These are phyloP conservation scores for Themeda triandra DNA, from an alignment of 176 grass and related monocot genomes.

Conservation along the genomic window DNA sequence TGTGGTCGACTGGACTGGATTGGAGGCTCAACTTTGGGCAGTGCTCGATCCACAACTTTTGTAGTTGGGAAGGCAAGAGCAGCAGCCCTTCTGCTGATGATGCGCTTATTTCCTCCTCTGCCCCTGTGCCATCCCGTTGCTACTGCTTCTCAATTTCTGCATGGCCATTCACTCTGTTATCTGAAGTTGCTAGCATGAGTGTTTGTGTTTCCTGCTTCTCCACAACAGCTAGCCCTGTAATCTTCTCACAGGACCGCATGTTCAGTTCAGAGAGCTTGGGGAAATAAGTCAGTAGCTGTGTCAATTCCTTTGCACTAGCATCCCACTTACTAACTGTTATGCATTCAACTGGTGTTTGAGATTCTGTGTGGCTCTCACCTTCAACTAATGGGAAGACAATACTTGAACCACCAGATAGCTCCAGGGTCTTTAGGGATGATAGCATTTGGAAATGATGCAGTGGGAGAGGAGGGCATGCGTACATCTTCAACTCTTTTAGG, in stretches of 20 bases:
- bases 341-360: background rate
- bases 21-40: background rate
- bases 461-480: background rate
- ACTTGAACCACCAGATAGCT: accelerated
- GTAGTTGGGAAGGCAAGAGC: background rate
- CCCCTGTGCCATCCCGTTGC: background rate
- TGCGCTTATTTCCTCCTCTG: background rate
- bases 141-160: background rate
- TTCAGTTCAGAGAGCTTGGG: accelerated
- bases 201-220: background rate
- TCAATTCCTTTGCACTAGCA: background rate
- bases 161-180: background rate
- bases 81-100: background rate
- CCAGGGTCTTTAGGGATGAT: background rate
- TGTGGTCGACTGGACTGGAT: no score
- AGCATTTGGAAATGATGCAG: background rate
- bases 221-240: background rate
- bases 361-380: background rate
- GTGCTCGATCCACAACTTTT: accelerated
- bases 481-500: accelerated
- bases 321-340: accelerated
- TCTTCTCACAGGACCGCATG: accelerated
- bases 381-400: accelerated
- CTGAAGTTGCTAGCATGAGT: background rate
- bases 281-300: background rate